Base-by-base conservation (phyloP, 140 eudicot species). In the Oenanthe javanica region DNA sequence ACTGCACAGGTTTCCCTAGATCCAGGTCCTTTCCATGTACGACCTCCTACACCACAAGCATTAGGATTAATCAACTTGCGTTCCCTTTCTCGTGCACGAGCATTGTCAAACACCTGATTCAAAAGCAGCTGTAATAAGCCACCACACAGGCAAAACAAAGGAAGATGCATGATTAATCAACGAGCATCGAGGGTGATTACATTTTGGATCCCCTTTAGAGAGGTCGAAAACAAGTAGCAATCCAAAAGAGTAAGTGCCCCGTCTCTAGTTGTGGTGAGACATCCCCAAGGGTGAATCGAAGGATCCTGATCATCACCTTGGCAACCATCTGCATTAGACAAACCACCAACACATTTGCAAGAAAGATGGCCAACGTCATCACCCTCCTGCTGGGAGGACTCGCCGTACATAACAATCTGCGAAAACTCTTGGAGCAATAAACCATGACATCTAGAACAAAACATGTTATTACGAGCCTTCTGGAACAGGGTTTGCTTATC, bases 11-110 rank as follows among this genome's bases (percentile, higher is more conserved):
- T 88, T 87, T 95, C 99, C 71, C 99, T 91, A 46, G 92, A 87
- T 79, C 97, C 99, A 85, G 93, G 99, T 38, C 97, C 96, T 90
- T 97, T 92, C 99, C 99, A 95, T 51, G 97, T 97, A 49, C 97
- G 89, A 46, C 95, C 97, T 52, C 96, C 97, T 73, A 97, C 99
- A 14, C 99, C 99, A 87, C 99, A 95, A 15, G 99, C 97, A 82
- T 90, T 97, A 54, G 99, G 99, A 88, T 92, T 92, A 76, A 89
- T 93, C 85, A 89, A 86, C 75, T 92, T 97, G 2, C 99, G 90
- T 73, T 92, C 97, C 42, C 97, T 89, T 77, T 95, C 99, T 83
- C 99, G 88, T 76, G 95, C 93, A 79, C 89, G 90, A 55, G 97
- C 97, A 85, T 93, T 89, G 80, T 95, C 99, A 79, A 95, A 95